A percentile compares a stretch with the other conserved stretches of the same genome.
These are phyloP conservation scores for Thalassiosira mediterranea DNA, from an alignment of 352 stramenopile genomes.

Conservation along the genomic window DNA sequence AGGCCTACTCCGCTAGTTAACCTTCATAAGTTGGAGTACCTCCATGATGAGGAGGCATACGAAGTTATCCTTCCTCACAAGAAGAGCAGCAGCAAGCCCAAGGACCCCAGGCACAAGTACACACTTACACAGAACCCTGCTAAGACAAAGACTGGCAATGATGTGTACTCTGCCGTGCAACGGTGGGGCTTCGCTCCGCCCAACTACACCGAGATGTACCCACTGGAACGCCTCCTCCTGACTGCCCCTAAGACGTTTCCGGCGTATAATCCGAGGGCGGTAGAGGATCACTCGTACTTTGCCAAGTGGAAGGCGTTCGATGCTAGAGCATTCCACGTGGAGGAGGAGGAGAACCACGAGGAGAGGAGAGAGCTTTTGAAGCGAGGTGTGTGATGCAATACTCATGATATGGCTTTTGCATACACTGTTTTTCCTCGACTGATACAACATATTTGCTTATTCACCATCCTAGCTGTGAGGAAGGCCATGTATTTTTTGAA, in stretches of 20 bases:
- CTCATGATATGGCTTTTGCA: too few species aligned
- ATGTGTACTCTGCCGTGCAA: slow-evolving; percentile 15
- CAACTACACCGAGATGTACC: slow-evolving; percentile 12
- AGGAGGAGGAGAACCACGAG: too few species aligned
- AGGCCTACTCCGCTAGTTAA: slow-evolving; percentile 28
- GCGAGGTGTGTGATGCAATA: too few species aligned
- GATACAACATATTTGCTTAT: too few species aligned
- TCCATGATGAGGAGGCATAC: slow-evolving; percentile 24
- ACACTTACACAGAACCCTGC: neutral
- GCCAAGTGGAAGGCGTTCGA: slow-evolving; percentile 50
- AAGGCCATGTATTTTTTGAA: slow-evolving; percentile 46
- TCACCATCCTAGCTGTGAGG: too few species aligned
- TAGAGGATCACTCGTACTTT: slow-evolving; percentile 47
- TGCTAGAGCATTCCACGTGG: too few species aligned
- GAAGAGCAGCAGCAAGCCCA: neutral
- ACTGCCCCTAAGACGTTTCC: slow-evolving; percentile 25
- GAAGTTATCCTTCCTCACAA: neutral
- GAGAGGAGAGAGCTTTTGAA: too few species aligned
- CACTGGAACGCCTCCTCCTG: slow-evolving; percentile 23
- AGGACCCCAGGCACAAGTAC: neutral
- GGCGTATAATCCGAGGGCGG: slow-evolving; percentile 20
- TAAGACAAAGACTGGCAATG: neutral
- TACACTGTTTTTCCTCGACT: too few species aligned
- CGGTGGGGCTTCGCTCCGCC: slow-evolving; percentile 20
- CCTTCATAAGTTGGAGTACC: slow-evolving; percentile 23